Evolutionary conservation across 2,329 filamentous ascomycete species (phyloP).

Genomic region (Aspergillus intermedius): DNA sequence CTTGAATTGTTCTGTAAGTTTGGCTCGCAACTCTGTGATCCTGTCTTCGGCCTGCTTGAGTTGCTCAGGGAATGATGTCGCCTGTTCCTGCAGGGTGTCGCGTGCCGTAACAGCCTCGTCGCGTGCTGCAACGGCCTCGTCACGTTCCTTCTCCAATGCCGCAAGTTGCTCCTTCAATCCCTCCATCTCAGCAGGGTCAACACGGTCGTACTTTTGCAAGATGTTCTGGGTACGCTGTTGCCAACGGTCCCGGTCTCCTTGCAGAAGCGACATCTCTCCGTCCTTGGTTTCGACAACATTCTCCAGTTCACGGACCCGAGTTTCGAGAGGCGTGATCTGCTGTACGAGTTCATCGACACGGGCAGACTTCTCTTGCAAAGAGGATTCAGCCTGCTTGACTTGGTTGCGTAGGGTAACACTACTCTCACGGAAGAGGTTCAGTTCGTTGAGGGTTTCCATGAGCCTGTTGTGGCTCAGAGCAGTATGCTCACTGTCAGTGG

Average conservation of each 20-base stretch:
- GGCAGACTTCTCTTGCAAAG: slow-evolving; percentile 66
- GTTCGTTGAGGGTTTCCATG: slow-evolving; percentile 88
- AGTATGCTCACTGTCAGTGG: slow-evolving; percentile 65
- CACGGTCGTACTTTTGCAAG: slow-evolving; percentile 88
- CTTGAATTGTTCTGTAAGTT: slow-evolving; percentile 47
- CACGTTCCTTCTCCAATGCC: slow-evolving; percentile 58
- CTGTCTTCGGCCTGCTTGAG: slow-evolving; percentile 43
- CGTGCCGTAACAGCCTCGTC: slow-evolving; percentile 56
- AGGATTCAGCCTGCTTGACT: slow-evolving; percentile 67
- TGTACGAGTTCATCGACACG: slow-evolving; percentile 68
- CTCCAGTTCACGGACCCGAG: slow-evolving; percentile 73
- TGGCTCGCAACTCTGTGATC: slow-evolving; percentile 44
- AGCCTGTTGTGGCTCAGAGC: slow-evolving; percentile 80
- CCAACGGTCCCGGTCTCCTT: slow-evolving; percentile 89
- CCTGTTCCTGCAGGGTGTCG: slow-evolving; percentile 45
- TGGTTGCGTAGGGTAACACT: slow-evolving; percentile 86
- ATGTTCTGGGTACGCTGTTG: slow-evolving; percentile 95
- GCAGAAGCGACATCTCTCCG: slow-evolving; percentile 79
- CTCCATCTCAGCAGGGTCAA: slow-evolving; percentile 89
- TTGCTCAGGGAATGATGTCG: slow-evolving; percentile 43
- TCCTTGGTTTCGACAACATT: slow-evolving; percentile 74
- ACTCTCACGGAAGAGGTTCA: slow-evolving; percentile 94
- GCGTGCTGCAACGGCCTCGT: slow-evolving; percentile 54
- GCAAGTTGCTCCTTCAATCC: slow-evolving; percentile 73
- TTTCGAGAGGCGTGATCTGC: slow-evolving; percentile 75